Evolutionary conservation across 2,329 filamentous ascomycete genomes (phyloP), one percentile per base, ranked within the genome.

Genomic region (Colletotrichum salicis): DNA sequence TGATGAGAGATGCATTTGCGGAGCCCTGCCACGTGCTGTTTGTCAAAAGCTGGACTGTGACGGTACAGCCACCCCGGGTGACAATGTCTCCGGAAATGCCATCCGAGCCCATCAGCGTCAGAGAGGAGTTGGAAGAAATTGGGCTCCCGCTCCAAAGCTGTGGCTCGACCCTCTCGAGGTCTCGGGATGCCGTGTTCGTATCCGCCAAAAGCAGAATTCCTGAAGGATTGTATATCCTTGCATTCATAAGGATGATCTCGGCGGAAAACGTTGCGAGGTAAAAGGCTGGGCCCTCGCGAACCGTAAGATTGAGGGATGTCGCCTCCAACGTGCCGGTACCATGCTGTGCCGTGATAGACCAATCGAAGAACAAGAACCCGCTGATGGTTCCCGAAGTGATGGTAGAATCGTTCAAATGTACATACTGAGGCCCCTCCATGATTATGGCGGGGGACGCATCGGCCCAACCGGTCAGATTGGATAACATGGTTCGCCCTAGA

Each of bases 321-420:
- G 60, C 60, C 33, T 68, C 59, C 35, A 68, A 8, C 5, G 51
- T 64, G n/a, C 66, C 60, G 5, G 33, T 19, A 12, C 35, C 35
- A 24, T 33, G 59, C 6, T 54, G 33, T 12, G 13, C 12, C n/a
- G 59, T 15, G 15, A 64, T 31, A 4, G 59, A 41, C 66, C 59
- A 68, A 41, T 68, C 66, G 59, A 64, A 68, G 33, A 68, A 64
- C 19, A 64, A 51, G 10, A 64, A 29, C 8, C 59, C 66, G n/a
- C 64, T 24, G n/a, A 67, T 60, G 10, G 19, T 41, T 22, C 64
- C 64, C 13, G 64, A 52, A 6, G 56, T 29, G 29, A 67, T 37
- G 15, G 19, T 31, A 3, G 10, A 54, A 2, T 10, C 15, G 22
- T 37, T 55, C 1, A 67, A 45, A 8, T 52, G n/a, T 5, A 67